Evolutionary conservation across 441 rosid genomes (phyloP), one percentile per base, ranked within the genome.

Genomic region (Raphanus hybrid): DNA sequence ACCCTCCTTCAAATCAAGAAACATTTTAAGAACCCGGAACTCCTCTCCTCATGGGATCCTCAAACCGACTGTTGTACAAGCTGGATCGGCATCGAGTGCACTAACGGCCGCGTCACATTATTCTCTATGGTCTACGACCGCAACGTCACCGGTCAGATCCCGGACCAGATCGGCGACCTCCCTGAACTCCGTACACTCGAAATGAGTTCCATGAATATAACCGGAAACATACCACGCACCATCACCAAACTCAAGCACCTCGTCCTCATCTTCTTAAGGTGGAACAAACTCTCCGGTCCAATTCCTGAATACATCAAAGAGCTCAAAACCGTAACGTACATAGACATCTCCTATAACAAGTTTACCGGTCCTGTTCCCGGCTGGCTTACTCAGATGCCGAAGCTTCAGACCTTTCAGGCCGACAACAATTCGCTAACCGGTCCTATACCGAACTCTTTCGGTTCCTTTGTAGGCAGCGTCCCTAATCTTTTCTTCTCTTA

Each of bases 391-490:
- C 63, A 70, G 75, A 76, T 91, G 78, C 87, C 83, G 15, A 86
- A 86, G 74, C 92, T 94, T 14, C 52, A 0, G 4, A 76, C 85
- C 50, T 69, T 92, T 59, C 90, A 78, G 34, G 62, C 90, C 74
- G 89, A 87, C 54, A 81, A 90, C 66, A 93, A 91, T 82, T 75
- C 74, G 77, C 77, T 90, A 43, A 86, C 91, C 3, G 97, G 96
- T 8, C 45, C 84, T 3, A 70, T 91, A 75, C 95, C 97, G 0
- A 78, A 77, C 14, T 88, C 96, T 39, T 29, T 29, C 5, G 34
- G 34, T 29, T 29, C 34, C 34, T 29, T 29, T 29, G 34, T 29
- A 3, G 34, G 34, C 34, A 29, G 5, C 34, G 34, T 29, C 34
- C 34, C 34, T 29, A 29, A 29, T 29, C 4, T 29, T 29, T 29